phyloP scores from a whole-genome alignment of 1,284 basidiomycete species.

The Cryptococcus deneoformans region DNA sequence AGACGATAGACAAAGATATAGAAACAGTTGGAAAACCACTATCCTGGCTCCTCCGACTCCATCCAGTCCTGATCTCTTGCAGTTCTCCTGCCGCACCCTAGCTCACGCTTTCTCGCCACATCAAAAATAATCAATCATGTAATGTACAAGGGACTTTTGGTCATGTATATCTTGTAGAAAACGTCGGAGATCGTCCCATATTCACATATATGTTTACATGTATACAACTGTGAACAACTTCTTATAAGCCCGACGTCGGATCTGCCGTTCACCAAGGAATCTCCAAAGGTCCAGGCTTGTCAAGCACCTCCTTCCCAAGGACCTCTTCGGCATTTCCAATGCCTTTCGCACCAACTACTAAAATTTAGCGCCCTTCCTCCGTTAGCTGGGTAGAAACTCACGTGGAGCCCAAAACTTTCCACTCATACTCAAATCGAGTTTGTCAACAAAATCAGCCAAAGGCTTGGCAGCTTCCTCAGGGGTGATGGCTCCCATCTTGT shows the following conservation, averaged over 20 bases:
- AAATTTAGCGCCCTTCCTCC: neutral
- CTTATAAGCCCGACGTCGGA: no score
- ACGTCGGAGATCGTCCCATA: no score
- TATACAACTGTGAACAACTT: no score
- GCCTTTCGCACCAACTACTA: conserved; percentile 29
- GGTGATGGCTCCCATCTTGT: conserved; percentile 53
- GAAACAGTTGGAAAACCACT: no score
- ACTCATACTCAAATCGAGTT: conserved; percentile 43
- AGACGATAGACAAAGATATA: no score
- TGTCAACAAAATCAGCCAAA: conserved; percentile 50
- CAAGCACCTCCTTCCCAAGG: conserved; percentile 43
- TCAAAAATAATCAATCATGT: no score
- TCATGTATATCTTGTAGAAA: neutral
- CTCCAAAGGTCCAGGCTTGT: conserved; percentile 51
- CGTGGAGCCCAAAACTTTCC: conserved; percentile 56
- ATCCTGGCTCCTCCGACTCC: no score
- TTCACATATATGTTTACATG: no score
- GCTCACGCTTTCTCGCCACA: no score
- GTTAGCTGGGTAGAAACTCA: conserved; percentile 22
- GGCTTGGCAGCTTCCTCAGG: conserved; percentile 52
- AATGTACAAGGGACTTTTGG: no score
- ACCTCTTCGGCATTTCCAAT: conserved; percentile 54
- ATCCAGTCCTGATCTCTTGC: no score
- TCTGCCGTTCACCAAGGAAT: conserved; percentile 46
- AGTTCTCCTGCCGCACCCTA: no score